These are phyloP conservation scores for Apiospora arundinis DNA, from an alignment of 2,329 filamentous ascomycete genomes.

Conservation along the genomic window DNA sequence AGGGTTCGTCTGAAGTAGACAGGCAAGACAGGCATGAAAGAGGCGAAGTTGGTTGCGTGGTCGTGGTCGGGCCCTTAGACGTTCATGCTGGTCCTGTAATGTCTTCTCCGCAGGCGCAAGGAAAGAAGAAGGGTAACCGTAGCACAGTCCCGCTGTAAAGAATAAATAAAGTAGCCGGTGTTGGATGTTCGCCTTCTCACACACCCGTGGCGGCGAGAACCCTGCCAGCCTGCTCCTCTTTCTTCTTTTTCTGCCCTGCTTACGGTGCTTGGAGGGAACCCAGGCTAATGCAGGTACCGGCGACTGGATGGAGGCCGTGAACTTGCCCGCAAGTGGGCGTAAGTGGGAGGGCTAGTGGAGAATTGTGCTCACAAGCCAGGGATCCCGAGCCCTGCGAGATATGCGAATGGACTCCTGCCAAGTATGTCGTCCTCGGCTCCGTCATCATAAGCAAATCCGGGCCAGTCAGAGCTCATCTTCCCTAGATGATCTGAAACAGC, in stretches of 20 bases:
- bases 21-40: slow-evolving; percentile 17
- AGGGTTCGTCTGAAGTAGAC: slow-evolving; percentile 27
- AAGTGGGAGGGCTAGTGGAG: slow-evolving; percentile 25
- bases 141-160: slow-evolving; percentile 12
- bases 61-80: slow-evolving; percentile 7
- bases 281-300: slow-evolving; percentile 26
- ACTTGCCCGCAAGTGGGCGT: slow-evolving; percentile 23
- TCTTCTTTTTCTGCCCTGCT: not conserved
- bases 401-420: not conserved
- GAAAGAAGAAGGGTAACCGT: not conserved
- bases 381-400: slow-evolving; percentile 5
- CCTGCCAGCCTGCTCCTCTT: not conserved
- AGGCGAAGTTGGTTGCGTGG: slow-evolving; percentile 21
- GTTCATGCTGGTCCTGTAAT: slow-evolving; percentile 15
- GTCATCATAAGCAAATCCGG: slow-evolving; percentile 2
- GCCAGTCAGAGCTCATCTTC: slow-evolving; percentile 1
- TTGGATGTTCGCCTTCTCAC: slow-evolving; percentile 8
- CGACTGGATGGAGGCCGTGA: not conserved
- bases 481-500: slow-evolving; percentile 6
- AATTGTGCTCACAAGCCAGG: slow-evolving; percentile 19
- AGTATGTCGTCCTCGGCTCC: not conserved
- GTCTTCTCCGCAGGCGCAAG: slow-evolving; percentile 1
- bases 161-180: slow-evolving; percentile 5
- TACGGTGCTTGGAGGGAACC: slow-evolving; percentile 8
- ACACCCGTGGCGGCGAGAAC: not conserved